A percentile compares a stretch with the other conserved stretches of the same genome.
Conservation (phyloP, 768 basidiomycete genomes). For the Lentinula aciculospora region DNA sequence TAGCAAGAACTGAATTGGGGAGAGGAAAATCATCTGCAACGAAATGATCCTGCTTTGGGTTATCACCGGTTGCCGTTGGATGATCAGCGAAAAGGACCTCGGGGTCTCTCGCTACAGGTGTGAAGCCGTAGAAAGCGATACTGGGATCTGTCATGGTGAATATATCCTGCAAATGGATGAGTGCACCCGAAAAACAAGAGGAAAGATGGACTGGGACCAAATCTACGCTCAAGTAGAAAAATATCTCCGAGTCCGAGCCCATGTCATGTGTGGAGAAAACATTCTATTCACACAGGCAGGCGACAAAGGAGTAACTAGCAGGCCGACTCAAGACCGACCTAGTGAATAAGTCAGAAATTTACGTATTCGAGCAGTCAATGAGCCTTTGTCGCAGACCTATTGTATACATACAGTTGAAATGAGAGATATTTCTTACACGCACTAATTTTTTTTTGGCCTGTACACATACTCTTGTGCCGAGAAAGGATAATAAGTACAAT, state of each 20-base stretch:
- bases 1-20: constrained; percentile 34
- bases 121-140: constrained; percentile 38
- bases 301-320: no score
- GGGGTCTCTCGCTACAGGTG: constrained; percentile 41
- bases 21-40: constrained; percentile 33
- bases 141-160: constrained; percentile 8
- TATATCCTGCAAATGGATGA: neutral
- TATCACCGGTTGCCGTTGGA: constrained; percentile 34
- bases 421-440: no score
- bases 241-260: no score
- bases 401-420: no score
- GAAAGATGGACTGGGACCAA: neutral
- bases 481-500: no score
- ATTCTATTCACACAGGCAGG: no score
- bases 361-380: no score
- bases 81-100: constrained; percentile 41
- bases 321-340: neutral
- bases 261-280: no score
- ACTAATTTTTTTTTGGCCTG: no score
- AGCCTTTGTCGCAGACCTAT: no score
- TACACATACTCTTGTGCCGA: no score
- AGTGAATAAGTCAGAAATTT: no score
- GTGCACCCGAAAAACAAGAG: neutral
- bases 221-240: neutral
- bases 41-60: constrained; percentile 36